Evolutionary conservation across 306 rosid species (phyloP), one percentile per base, ranked within the genome.

Genomic region (Aeschynomene evenia): DNA sequence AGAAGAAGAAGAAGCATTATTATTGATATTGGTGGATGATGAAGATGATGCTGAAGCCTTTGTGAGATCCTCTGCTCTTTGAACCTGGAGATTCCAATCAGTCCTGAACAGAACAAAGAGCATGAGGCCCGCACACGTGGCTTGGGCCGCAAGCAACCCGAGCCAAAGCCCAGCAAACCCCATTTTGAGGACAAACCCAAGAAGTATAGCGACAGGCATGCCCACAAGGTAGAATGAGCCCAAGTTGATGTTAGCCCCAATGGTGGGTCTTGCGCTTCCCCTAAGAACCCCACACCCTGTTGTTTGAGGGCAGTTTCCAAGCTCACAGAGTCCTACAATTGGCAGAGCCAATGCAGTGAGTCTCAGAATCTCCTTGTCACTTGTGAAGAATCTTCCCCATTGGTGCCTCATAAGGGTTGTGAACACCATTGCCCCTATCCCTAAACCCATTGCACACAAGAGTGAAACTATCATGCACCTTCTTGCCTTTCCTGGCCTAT

Each of bases 121-220:
- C 99, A 95, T 95, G 64, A 91, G 88, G 48, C 74, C 36, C 1
- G 95, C 99, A 13, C 99, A 95, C 0, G 82, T 73, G 51, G 58
- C 95, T 86, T 95, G 99, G 63, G 99, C 99, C 1, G 97, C 95
- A 84, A 95, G 90, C 80, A 95, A 89, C 29, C 99, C 99, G 3
- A 95, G 51, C 99, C 99, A 95, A 9, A 95, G 91, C 45, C 99
- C 99, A 0, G 88, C 34, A 63, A 95, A 95, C 3, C 95, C 99
- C 86, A 84, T 57, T 54, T 83, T 84, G 0, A 22, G 31, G 2
- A 79, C 82, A 28, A 95, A 95, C 15, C 95, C 99, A 64, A 84
- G 73, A 20, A 91, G 3, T 9, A 91, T 66, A 3, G 91, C 92
- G 4, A 95, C 96, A 0, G 97, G 99, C 96, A 91, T 84, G 1